Base-by-base conservation (phyloP, 179 eudicot species). In the Nepenthes alata region DNA sequence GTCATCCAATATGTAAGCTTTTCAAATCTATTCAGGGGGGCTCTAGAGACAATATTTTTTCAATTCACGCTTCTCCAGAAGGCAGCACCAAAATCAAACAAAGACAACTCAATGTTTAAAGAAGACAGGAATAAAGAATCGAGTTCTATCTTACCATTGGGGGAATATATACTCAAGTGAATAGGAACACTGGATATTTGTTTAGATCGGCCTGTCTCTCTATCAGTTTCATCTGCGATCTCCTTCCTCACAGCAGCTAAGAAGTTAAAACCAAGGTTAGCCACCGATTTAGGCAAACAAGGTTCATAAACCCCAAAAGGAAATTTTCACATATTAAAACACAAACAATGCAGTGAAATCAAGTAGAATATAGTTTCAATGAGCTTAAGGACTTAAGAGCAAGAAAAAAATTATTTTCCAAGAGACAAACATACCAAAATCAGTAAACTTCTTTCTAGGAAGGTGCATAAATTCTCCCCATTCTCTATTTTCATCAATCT, bases 191-290 rank as follows among this genome's bases (percentile, higher is more conserved):
- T 76, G 12, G 99, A 94, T 73, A 94, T 94, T 66, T 70, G 79
- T 73, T 84, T 94, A 35, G 75, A 37, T 34, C 91, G 94, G 47
- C 99, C 99, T 14, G 99, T 94, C 79, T 90, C 97, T 66, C 99
- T 75, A 80, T 94, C 99, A 65, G 99, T 94, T 71, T 94, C 99
- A 72, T 94, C 99, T 67, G 87, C 68, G 54, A 94, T 94, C 77
- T 94, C 99, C 81, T 85, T 87, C 70, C 99, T 79, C 65, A 90
- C 99, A 71, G 91, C 91, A 75, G 89, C 99, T 94, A 80, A 68
- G 70, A 67, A 8, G 55, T 39, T 58, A 61, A 44, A 65, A 57
- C n/a, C 1, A 55, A 38, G 48, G 45, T 72, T 51, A 41, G 59
- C 74, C 59, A 55, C 51, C n/a, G 11, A 55, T 8, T 37, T 11